These are phyloP conservation scores for Entonaema liquescens DNA, from an alignment of 495 filamentous ascomycete genomes.

Conservation along the genomic window DNA sequence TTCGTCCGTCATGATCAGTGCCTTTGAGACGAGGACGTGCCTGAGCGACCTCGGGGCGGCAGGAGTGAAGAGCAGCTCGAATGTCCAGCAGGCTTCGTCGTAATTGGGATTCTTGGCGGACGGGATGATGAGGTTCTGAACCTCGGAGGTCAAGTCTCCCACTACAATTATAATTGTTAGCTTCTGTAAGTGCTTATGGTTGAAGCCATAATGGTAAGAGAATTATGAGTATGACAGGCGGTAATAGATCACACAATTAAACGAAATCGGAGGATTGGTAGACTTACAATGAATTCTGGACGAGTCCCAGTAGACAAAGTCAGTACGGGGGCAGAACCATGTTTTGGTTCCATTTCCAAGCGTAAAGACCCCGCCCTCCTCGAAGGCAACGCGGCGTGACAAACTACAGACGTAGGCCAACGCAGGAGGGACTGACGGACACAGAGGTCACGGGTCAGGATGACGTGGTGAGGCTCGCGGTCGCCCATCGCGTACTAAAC, in stretches of 20 bases:
- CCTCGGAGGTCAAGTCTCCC: background rate
- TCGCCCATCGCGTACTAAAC: background rate
- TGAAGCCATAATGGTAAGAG: background rate
- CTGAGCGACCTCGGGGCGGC: background rate
- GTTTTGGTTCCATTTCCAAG: constrained; percentile 1
- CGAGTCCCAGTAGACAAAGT: constrained; percentile 11
- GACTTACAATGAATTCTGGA: constrained; percentile 7
- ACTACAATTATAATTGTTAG: constrained; percentile 16
- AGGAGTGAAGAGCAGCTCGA: background rate
- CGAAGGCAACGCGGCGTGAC: background rate
- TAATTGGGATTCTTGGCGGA: background rate
- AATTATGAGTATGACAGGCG: background rate
- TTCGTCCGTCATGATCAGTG: background rate
- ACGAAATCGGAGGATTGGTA: background rate
- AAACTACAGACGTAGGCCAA: background rate
- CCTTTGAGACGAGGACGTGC: constrained; percentile 1
- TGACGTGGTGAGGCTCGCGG: background rate
- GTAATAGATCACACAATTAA: background rate
- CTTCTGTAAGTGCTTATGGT: background rate
- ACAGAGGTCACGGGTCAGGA: background rate
- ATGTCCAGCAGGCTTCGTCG: background rate
- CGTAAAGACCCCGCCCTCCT: background rate
- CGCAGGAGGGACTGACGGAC: background rate
- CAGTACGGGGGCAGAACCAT: constrained; percentile 13
- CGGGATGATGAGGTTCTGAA: constrained; percentile 18